Percentiles rank a stretch among this genome's conserved stretches.
Evolutionary conservation across 257 asterid species (phyloP).

Genomic region (Echium plantagineum): DNA sequence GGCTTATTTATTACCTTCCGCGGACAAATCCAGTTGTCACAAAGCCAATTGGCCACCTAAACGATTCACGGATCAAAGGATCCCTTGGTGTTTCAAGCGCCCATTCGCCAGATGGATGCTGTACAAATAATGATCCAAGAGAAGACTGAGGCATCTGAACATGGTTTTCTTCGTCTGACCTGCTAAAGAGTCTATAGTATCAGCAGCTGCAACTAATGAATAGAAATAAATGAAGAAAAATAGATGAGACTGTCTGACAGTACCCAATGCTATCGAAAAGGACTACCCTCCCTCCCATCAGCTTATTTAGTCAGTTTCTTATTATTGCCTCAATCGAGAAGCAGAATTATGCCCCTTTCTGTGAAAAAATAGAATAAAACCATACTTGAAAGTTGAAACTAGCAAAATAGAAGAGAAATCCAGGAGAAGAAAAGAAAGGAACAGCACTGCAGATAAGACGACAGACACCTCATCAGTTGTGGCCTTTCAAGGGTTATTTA

Average conservation of each 20-base stretch:
- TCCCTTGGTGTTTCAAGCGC: conserved; percentile 48
- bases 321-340: not conserved
- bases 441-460: too few species aligned
- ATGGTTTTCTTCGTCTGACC: conserved; percentile 30
- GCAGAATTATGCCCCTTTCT: not conserved
- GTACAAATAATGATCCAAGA: conserved; percentile 34
- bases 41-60: conserved; percentile 73
- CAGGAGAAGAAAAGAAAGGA: too few species aligned
- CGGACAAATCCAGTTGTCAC: conserved; percentile 73
- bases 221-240: too few species aligned
- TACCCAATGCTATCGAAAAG: not conserved
- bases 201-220: not conserved
- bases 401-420: too few species aligned
- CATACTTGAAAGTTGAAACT: not conserved
- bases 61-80: conserved; percentile 20
- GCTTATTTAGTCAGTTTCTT: not conserved
- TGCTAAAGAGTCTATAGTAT: conserved; percentile 17
- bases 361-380: not conserved
- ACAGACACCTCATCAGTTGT: too few species aligned
- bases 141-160: conserved; percentile 54
- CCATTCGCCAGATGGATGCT: conserved; percentile 55
- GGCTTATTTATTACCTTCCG: conserved; percentile 54
- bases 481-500: too few species aligned
- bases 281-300: not conserved
- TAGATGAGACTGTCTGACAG: not conserved